Base-by-base conservation (phyloP, 768 basidiomycete species). In the Russula griseocarnosa region DNA sequence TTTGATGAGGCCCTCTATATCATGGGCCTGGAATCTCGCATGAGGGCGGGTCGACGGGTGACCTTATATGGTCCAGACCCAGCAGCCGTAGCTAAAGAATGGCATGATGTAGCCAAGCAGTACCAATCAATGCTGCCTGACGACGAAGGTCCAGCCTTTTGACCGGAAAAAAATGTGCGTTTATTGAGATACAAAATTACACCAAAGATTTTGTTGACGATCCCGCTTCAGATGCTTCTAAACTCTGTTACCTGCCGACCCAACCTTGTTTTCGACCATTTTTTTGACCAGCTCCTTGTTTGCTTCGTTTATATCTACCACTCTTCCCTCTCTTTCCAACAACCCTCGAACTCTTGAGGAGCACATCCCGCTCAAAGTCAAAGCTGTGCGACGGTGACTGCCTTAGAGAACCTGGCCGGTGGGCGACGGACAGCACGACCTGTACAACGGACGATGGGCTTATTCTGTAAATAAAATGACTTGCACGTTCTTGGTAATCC, bases 361-460 rank as follows among this genome's bases (percentile, higher is more conserved):
- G 80, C 9, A 96, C 88, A 67, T 92, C 86, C 44, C 80, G 78
- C 65, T 89, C 84, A 69, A 97, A 95, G 75, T 92, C 75, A 78
- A 95, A 93, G 11, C 75, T 68, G 0, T 83, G 72, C 30, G 79
- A 75, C 11, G 13, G 91, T 89, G 52, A 98, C 97, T 1, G 97
- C 95, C 55, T 90, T 89, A 10, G 90, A 89, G 78, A 99, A 99
- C 74, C 98, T 98, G 65, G 94, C 95, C 5, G 95, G 72, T 98
- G 96, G 0, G 96, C 96, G 0, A 96, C 97, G 1, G 95, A 92
- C 28, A 98, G 85, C 28, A 94, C 81, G 58, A 98, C 79, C 75
- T 94, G 93, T 57, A 81, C 73, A 0, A 79, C 77, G 9, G 76
- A 72, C 2, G 78, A 69, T 9, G 82, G 60, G 71, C 85, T 90